These are phyloP conservation scores for Pythium oligandrum DNA, from an alignment of 352 stramenopile genomes.

Conservation along the genomic window DNA sequence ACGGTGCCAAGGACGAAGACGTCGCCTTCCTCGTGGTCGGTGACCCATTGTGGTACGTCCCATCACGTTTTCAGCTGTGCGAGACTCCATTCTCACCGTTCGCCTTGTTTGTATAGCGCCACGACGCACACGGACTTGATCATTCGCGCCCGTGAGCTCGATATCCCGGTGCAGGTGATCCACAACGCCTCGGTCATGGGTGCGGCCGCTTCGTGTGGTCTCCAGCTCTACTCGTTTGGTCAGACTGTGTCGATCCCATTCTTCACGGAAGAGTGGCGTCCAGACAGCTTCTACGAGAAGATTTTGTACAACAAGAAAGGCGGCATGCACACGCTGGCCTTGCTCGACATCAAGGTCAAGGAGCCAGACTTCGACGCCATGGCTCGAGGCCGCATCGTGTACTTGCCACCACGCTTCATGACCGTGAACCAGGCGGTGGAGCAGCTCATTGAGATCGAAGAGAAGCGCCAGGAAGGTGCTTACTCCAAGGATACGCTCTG, in stretches of 20 bases:
- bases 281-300: slow-evolving; percentile 98
- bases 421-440: slow-evolving; percentile 93
- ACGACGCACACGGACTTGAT: slow-evolving; percentile 99
- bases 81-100: too few species aligned
- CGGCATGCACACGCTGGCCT: slow-evolving; percentile 97
- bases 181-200: slow-evolving; percentile 99
- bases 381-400: slow-evolving; percentile 89
- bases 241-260: slow-evolving; percentile 98
- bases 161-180: slow-evolving; percentile 94
- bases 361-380: slow-evolving; percentile 98
- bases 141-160: slow-evolving; percentile 90
- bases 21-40: slow-evolving; percentile 98
- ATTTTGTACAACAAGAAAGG: slow-evolving; percentile 94
- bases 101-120: slow-evolving; percentile 38
- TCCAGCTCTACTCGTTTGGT: slow-evolving; percentile 99
- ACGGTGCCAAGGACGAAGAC: slow-evolving; percentile 85
- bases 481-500: slow-evolving; percentile 78
- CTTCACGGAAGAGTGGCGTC: slow-evolving; percentile 95
- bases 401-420: slow-evolving; percentile 97
- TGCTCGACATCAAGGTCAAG: slow-evolving; percentile 99
- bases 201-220: slow-evolving; percentile 91
- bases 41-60: slow-evolving; percentile 91
- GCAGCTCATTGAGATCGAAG: slow-evolving; percentile 95
- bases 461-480: slow-evolving; percentile 81
- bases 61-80: too few species aligned